phyloP scores from a whole-genome alignment of 441 rosid species.

The Pelargonium citronellum region DNA sequence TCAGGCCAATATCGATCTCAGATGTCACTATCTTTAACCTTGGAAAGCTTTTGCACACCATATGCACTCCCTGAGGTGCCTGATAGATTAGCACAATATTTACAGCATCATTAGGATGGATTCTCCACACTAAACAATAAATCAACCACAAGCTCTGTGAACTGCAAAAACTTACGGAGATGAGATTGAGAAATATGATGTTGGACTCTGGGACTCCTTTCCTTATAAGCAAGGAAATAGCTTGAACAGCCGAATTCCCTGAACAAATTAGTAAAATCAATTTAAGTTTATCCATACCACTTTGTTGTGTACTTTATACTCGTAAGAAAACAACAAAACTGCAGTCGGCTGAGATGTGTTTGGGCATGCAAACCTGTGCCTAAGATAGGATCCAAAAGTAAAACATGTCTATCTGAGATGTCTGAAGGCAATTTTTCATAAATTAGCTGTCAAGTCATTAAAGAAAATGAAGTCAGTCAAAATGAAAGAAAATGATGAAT shows the following conservation, averaged over 20 bases:
- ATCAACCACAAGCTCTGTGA: not conserved
- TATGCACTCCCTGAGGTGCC: conserved; percentile 99
- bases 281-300: not conserved
- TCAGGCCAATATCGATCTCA: conserved; percentile 81
- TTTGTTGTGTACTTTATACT: not conserved
- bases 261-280: conserved; percentile 16
- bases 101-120: conserved; percentile 3
- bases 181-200: conserved; percentile 91
- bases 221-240: conserved; percentile 70
- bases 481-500: conserved; percentile 14
- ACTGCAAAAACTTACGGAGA: conserved; percentile 52
- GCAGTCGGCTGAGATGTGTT: not conserved
- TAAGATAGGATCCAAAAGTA: conserved; percentile 84
- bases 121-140: too few species aligned
- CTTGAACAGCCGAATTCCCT: conserved; percentile 97
- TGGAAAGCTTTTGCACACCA: conserved; percentile 87
- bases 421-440: conserved; percentile 87
- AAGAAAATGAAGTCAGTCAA: conserved; percentile 21
- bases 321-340: not conserved
- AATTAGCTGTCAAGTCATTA: conserved; percentile 53
- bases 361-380: conserved; percentile 68
- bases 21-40: conserved; percentile 91
- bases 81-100: conserved; percentile 19
- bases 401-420: conserved; percentile 85
- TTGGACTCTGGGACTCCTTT: conserved; percentile 93